Base-by-base conservation (phyloP, 129 eudicot genomes). In the Lonicera japonica region DNA sequence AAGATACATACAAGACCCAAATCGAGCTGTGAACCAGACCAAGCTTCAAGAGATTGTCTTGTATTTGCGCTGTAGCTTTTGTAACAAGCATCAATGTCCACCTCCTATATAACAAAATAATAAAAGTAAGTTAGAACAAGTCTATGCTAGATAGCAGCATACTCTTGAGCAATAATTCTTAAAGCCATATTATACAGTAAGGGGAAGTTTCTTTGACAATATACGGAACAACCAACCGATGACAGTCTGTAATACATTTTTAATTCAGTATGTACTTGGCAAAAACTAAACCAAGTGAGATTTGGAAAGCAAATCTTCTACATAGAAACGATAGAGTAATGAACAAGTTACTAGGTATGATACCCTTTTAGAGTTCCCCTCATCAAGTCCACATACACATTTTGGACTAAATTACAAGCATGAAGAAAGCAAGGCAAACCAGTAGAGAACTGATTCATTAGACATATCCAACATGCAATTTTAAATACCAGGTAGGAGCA, bases 31-130 rank as follows among this genome's bases (percentile, higher is more conserved):
- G 75, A 79, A 41, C 84, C 84, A 72, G 90, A 84, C 97, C 97
- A 91, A 54, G 97, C 94, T 65, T 84, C 96, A 77, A 91, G 97
- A 67, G 97, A 87, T 36, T 67, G 79, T 77, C 96, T 82, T 54
- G 96, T 87, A 61, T 55, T 84, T 56, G 79, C 51, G 53, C 86
- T 91, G 75, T 84, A 91, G 77, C 76, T 75, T 80, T 82, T 91
- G 84, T 81, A 91, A 16, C 70, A 77, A 18, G 86, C 64, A 62
- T 74, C 73, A 76, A 87, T 82, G 62, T 91, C 96, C 4, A 77
- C 84, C 54, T 82, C 97, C 97, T 91, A 69, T 80, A 74, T 51
- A 60, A 73, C 5, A 13, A 64, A 20, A 74, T 51, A 60, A 73
- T 7, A 13, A 64, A 20, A 25, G 60, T 0, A 24, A 1, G 64